Evolutionary conservation across 2,329 filamentous ascomycete genomes (phyloP), one percentile per base, ranked within the genome.

Genomic region (Colletotrichum orchidophilum): DNA sequence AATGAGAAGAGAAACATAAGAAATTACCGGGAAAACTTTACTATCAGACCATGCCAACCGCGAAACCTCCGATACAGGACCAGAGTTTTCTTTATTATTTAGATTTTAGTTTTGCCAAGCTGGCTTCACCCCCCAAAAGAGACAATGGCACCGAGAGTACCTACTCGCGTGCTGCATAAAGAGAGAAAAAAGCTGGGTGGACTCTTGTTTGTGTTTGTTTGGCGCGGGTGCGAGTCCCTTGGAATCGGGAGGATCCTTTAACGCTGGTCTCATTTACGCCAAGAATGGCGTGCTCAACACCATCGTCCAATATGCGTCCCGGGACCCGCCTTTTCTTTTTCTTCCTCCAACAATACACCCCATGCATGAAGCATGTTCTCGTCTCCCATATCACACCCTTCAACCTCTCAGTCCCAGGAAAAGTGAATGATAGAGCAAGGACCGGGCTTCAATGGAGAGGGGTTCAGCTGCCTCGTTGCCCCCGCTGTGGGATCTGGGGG

Each of bases 231-330:
- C 31, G 21, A 54, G 46, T 31, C 33, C 61, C 53, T 26, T 58
- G 21, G 61, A 65, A 53, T 53, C 49, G 63, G 63, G 63, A 61
- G 63, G 55, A 60, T 54, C 26, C 33, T 63, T 55, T 55, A 52
- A 39, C 50, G 64, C 61, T 71, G 58, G 64, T 58, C 68, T 71
- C 68, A 71, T 71, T 71, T 68, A 21, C 68, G 68, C 68, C 68
- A 71, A 71, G 68, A 42, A 71, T 71, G 52, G 68, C 68, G 68
- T 71, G 68, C 68, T 71, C 64, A n/a, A 68, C 64, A 68, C 64
- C 68, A 71, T 71, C 39, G 46, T 71, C 68, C 68, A 63, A 71
- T 63, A 68, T 71, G 68, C 64, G 63, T 59, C 58, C 64, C 58
- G 50, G 15, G 64, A 29, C 64, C 68, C 58, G 50, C 66, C 39